Conservation (phyloP, 208 protist species). For the Leishmania amazonensis region DNA sequence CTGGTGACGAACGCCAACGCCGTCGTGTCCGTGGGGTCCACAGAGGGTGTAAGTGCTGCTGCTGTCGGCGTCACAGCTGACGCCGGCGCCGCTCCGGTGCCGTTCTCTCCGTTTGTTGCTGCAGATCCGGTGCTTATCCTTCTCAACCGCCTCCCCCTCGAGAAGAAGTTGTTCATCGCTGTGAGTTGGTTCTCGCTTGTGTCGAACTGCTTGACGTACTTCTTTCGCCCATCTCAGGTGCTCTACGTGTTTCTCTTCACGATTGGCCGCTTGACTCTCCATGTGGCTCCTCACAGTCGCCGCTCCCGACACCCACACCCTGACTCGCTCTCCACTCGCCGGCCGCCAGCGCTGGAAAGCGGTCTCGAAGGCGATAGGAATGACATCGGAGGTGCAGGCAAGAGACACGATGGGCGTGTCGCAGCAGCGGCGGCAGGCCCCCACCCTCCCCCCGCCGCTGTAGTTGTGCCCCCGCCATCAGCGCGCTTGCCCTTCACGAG, state of each 20-base stretch:
- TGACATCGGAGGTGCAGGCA: neutral
- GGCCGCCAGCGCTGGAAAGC: neutral
- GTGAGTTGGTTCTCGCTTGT: slow-evolving; percentile 57
- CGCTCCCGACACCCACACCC: slow-evolving; percentile 13
- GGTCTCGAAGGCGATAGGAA: neutral
- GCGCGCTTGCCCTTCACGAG: neutral
- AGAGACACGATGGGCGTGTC: neutral
- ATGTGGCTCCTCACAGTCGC: slow-evolving; percentile 28
- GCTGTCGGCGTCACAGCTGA: neutral
- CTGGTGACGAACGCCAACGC: slow-evolving; percentile 8
- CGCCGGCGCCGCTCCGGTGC: neutral
- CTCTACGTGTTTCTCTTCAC: slow-evolving; percentile 62
- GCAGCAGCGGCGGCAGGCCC: neutral
- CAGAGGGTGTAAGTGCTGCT: neutral
- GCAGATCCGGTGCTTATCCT: slow-evolving; percentile 36
- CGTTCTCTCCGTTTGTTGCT: neutral
- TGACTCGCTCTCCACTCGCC: neutral
- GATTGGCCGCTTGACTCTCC: slow-evolving; percentile 49
- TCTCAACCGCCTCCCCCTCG: slow-evolving; percentile 26
- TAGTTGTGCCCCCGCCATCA: neutral
- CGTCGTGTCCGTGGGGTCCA: neutral
- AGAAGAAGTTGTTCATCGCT: slow-evolving; percentile 29
- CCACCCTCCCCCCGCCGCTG: neutral
- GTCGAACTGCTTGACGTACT: slow-evolving; percentile 68
- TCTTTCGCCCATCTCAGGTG: slow-evolving; percentile 59